Evolutionary conservation across 352 stramenopile genomes (phyloP), one percentile per base, ranked within the genome.

Genomic region (Phytophthora ohioensis): DNA sequence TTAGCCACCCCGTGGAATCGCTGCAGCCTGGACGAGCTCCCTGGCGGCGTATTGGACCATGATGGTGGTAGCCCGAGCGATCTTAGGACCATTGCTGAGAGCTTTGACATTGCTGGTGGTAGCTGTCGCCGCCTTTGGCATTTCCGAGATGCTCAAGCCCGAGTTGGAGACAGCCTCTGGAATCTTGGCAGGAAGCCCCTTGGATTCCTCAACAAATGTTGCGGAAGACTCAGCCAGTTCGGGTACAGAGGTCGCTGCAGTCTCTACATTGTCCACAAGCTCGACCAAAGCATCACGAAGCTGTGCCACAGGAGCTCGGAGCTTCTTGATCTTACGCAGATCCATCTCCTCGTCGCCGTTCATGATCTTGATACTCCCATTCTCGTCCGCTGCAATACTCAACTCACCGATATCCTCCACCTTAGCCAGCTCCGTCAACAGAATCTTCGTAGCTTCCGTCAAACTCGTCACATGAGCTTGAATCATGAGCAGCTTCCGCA

Each of bases 21-120:
- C 57, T 45, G 82, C 65, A 41, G 77, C 79, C 53, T 89, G 48
- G 8, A 73, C 55, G 3, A 90, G 58, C 53, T 90, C 81, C 5
- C 56, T 68, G 17, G 52, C 77, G 1, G 79, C 78, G 54, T 88
- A 90, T 57, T 83, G 62, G n/a, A 90, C 70, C 79, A 90, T 90
- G n/a, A 48, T 32, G 13, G 69, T 73, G 27, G 79, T 90, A 31
- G 75, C 78, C 10, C 69, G 70, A 36, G 73, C 78, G 41, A 90
- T 82, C 53, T 86, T 84, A 1, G 81, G 81, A 0, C 75, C 79
- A 45, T 82, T 84, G 41, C 75, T 58, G 12, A 90, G 64, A 8
- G 79, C 64, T 62, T 87, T 87, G 52, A 77, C 69, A 34, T 90
- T 90, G 31, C 58, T 67, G 35, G 46, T 64, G 35, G 80, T 87